Conservation (phyloP, 2,329 filamentous ascomycete genomes). For the Trematosphaeria pertusa region DNA sequence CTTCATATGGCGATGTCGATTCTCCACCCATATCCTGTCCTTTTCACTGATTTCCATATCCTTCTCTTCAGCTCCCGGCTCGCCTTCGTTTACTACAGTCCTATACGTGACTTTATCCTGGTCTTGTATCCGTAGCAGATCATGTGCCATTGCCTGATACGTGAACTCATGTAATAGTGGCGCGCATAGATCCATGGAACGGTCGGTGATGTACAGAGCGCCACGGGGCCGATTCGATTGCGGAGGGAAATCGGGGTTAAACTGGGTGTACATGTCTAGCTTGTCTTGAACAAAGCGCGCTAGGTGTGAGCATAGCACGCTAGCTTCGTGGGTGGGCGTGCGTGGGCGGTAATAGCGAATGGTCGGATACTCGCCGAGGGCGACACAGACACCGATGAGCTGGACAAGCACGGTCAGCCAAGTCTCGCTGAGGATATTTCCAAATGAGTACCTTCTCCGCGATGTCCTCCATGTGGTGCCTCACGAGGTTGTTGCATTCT, state of each 20-base stretch:
- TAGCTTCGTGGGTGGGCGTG: conserved; percentile 81
- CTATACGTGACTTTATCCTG: conserved; percentile 87
- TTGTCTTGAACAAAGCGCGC: conserved; percentile 92
- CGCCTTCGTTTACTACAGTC: conserved; percentile 78
- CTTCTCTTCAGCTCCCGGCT: conserved; percentile 75
- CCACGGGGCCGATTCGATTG: conserved; percentile 79
- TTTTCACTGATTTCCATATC: conserved; percentile 91
- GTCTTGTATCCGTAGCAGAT: conserved; percentile 86
- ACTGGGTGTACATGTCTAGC: conserved; percentile 86
- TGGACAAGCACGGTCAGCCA: conserved; percentile 41
- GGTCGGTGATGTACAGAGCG: conserved; percentile 84
- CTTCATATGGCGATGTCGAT: conserved; percentile 96
- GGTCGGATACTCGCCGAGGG: conserved; percentile 90
- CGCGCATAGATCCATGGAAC: conserved; percentile 89
- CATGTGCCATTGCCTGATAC: conserved; percentile 98
- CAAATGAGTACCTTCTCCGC: conserved; percentile 77
- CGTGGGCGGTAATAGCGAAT: conserved; percentile 88
- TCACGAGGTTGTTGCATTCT: conserved; percentile 82
- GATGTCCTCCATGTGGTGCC: conserved; percentile 80
- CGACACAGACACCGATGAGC: conserved; percentile 87
- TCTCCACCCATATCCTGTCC: conserved; percentile 94
- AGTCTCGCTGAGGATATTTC: conserved; percentile 6
- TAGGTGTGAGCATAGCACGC: conserved; percentile 84
- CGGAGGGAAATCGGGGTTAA: conserved; percentile 83
- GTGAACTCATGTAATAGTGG: conserved; percentile 95